Evolutionary conservation across 83 land plant genomes (phyloP), one percentile per base, ranked within the genome.

Genomic region (Larix sibirica): DNA sequence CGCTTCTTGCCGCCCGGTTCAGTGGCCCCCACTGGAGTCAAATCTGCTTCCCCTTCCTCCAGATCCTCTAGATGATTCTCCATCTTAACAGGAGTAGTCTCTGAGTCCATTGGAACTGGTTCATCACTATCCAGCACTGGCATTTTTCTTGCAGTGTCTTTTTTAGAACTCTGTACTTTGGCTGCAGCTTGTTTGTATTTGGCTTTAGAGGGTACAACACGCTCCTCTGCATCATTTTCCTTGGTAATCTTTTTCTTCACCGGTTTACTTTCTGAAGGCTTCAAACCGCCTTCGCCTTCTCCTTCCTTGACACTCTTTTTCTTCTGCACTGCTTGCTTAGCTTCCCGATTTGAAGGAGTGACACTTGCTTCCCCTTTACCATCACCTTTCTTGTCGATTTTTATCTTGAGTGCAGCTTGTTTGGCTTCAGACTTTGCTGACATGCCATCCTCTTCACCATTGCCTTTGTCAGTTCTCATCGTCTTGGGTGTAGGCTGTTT

Each of bases 281-380:
- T 44, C 21, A 10, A 21, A 73, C 21, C 77, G 18, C 56, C 58
- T 21, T 3, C 14, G 2, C 24, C 77, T 33, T 70, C 47, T 36
- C 74, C 74, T 70, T 44, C 47, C 58, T 73, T 42, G 47, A 73
- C 26, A 21, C 28, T 73, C 56, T 21, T 73, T 44, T 73, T 73
- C 77, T 73, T 44, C 56, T 50, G 26, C 1, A 38, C 47, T 2
- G 13, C 13, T 73, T 73, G 23, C 6, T 20, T 42, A 42, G 56
- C 44, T 73, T 44, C 77, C 7, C 10, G 44, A 42, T 73, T 44
- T 24, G 42, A 20, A 40, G 77, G 24, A 50, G 56, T 10, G 12
- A 50, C 56, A 36, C 6, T 70, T 33, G n/a, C 74, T 17, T 70
- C n/a, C 44, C 44, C 74, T 36, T 70, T 38, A 24, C 77, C 77